Conservation (phyloP, 768 basidiomycete genomes). For the Tephrocybe sp. region DNA sequence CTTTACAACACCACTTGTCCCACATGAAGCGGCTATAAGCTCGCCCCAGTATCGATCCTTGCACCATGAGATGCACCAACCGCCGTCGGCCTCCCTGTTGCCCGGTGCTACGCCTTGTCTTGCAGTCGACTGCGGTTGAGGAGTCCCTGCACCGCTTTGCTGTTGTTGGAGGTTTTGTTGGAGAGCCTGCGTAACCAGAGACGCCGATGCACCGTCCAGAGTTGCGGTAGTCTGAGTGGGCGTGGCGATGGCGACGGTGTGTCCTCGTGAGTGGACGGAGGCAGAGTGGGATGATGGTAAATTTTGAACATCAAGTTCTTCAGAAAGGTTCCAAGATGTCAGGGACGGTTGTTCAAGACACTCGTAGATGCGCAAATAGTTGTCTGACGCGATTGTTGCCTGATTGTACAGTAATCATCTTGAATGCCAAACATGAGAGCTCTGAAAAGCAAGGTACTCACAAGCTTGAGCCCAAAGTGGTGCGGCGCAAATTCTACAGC, state of each 20-base stretch:
- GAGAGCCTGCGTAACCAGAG: conserved; percentile 62
- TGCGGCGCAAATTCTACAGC: conserved; percentile 85
- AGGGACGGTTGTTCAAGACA: conserved; percentile 77
- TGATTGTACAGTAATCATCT: conserved; percentile 25
- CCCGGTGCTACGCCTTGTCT: conserved; percentile 49
- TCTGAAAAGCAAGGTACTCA: conserved; percentile 29
- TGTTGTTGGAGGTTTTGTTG: conserved; percentile 49
- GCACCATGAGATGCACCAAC: conserved; percentile 95
- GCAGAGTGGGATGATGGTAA: conserved; percentile 46
- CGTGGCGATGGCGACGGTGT: conserved; percentile 63
- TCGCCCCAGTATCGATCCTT: conserved; percentile 97
- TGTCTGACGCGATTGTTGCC: conserved; percentile 90
- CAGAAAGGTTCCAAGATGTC: conserved; percentile 69
- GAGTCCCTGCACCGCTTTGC: conserved; percentile 20
- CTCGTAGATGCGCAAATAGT: conserved; percentile 85
- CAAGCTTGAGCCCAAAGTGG: conserved; percentile 86
- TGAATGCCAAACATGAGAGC: background rate
- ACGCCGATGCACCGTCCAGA: conserved; percentile 54
- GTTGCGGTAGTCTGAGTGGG: conserved; percentile 62
- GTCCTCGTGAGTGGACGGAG: conserved; percentile 39
- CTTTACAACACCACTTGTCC: conserved; percentile 72
- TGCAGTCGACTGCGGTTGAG: conserved; percentile 14
- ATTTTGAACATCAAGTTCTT: conserved; percentile 71
- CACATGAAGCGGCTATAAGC: conserved; percentile 74
- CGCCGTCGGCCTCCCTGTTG: conserved; percentile 82